Percentiles rank a stretch among this genome's conserved stretches.
Evolutionary conservation across 2,329 filamentous ascomycete genomes (phyloP).

Genomic region (Fusarium buxicola): DNA sequence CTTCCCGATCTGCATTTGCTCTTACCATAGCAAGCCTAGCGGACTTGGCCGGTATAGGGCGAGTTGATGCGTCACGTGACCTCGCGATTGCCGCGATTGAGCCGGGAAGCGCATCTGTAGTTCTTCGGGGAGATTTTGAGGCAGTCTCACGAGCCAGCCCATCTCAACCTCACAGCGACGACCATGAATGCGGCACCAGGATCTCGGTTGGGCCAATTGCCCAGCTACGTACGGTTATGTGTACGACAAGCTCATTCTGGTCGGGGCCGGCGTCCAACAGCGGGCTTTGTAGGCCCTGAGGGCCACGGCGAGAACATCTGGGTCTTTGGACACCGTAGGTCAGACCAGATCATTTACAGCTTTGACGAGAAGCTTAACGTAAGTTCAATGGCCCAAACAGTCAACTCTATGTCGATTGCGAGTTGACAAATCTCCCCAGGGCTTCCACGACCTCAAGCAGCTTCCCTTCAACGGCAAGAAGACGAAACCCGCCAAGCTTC

Average conservation of each 20-base stretch:
- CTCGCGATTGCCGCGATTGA: slow-evolving; percentile 27
- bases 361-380: slow-evolving; percentile 60
- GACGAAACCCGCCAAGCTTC: slow-evolving; percentile 69
- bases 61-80: slow-evolving; percentile 38
- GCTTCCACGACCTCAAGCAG: slow-evolving; percentile 63
- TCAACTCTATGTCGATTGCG: neutral
- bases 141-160: slow-evolving; percentile 33
- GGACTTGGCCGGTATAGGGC: neutral
- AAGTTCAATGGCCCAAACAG: slow-evolving; percentile 35
- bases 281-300: slow-evolving; percentile 46
- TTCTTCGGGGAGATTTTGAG: slow-evolving; percentile 39
- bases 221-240: slow-evolving; percentile 55
- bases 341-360: slow-evolving; percentile 66
- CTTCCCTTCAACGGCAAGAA: slow-evolving; percentile 77
- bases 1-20: no score
- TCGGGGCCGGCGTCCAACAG: slow-evolving; percentile 37
- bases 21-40: no score
- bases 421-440: slow-evolving; percentile 41
- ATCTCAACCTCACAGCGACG: slow-evolving; percentile 40
- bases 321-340: slow-evolving; percentile 63
- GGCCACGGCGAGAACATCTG: slow-evolving; percentile 69
- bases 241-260: slow-evolving; percentile 54
- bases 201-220: slow-evolving; percentile 56
- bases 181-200: slow-evolving; percentile 54
- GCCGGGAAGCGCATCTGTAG: slow-evolving; percentile 18